Evolutionary conservation across 1,284 basidiomycete species (phyloP), one percentile per base, ranked within the genome.

Genomic region (Pseudozyma sp.): DNA sequence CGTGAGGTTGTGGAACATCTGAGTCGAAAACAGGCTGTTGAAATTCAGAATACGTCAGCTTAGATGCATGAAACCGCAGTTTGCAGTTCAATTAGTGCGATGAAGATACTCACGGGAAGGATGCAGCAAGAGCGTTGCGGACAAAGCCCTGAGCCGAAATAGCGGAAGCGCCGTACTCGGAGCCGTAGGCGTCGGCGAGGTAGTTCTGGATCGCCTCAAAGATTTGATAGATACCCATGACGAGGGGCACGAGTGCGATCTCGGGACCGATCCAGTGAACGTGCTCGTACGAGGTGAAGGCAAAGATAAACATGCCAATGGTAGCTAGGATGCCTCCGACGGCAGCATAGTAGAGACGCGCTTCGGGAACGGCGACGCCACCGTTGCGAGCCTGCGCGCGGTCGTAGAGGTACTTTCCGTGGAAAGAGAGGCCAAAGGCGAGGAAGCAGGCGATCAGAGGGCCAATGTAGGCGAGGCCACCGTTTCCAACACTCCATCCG

Each of bases 401-500:
- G 35, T 79, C 70, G 68, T 80, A 78, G 35, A 80, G 66, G 47
- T 61, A 60, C 24, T 79, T 68, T 35, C 78, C 74, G 67, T 79
- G 77, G 54, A 76, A 76, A 11, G 78, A 79, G 13, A 80, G 52
- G 17, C 60, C 79, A 57, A 70, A 83, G 2, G 81, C 83, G 52
- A 82, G 39, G 74, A 84, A 80, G 67, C 79, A 82, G 14, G 80
- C 84, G 16, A 78, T 50, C 40, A 75, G 45, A 37, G 82, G 79
- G 10, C 80, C 75, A 60, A 84, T 75, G 75, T 84, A 84, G 34
- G 84, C 75, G 5, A 85, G 73, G 34, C 84, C 84, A n/a, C 63
- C 74, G 49, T 79, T 80, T 10, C 84, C 84, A 37, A 77, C 78
- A 39, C 68, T 63, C 82, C 83, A 85, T 48, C 80, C 79, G 75